A percentile compares a stretch with the other conserved stretches of the same genome.
Evolutionary conservation across 2,329 filamentous ascomycete species (phyloP).

Genomic region (Diaporthe longicolla): DNA sequence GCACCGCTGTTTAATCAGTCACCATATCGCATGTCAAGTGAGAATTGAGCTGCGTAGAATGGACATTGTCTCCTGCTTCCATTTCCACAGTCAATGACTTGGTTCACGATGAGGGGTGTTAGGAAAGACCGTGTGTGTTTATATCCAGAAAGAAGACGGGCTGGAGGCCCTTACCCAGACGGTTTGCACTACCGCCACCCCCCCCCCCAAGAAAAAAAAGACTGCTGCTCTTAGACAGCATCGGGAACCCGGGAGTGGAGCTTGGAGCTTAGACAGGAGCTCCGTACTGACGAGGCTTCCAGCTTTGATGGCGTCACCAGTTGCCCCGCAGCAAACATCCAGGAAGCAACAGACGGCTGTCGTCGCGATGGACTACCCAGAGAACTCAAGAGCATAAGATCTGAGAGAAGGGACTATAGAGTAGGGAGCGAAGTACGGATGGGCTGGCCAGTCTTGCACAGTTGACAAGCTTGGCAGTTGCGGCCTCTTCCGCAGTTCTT

Average conservation of each 20-base stretch:
- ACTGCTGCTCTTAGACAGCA: not conserved
- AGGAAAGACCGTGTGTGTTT: not conserved
- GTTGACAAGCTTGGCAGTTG: too few species aligned
- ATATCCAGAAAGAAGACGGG: not conserved
- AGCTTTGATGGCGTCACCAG: conserved; percentile 20
- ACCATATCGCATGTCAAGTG: not conserved
- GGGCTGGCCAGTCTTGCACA: not conserved
- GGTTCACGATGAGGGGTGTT: not conserved
- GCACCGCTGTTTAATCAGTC: not conserved
- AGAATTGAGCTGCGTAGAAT: too few species aligned
- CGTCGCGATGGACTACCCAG: not conserved
- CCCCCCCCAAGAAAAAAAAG: not conserved
- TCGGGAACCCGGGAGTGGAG: not conserved
- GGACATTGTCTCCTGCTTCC: not conserved
- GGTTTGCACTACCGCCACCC: not conserved
- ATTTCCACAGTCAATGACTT: not conserved
- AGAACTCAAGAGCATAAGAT: not conserved
- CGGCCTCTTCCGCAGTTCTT: not conserved
- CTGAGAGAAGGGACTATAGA: not conserved
- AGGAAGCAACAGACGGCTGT: not conserved
- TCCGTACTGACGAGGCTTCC: conserved; percentile 8
- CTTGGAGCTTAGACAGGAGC: conserved; percentile 14
- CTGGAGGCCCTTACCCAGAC: not conserved
- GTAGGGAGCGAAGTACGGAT: not conserved
- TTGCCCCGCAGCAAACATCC: not conserved